These are phyloP conservation scores for Penicillium sp. DNA, from an alignment of 2,329 filamentous ascomycete species.

Conservation along the genomic window DNA sequence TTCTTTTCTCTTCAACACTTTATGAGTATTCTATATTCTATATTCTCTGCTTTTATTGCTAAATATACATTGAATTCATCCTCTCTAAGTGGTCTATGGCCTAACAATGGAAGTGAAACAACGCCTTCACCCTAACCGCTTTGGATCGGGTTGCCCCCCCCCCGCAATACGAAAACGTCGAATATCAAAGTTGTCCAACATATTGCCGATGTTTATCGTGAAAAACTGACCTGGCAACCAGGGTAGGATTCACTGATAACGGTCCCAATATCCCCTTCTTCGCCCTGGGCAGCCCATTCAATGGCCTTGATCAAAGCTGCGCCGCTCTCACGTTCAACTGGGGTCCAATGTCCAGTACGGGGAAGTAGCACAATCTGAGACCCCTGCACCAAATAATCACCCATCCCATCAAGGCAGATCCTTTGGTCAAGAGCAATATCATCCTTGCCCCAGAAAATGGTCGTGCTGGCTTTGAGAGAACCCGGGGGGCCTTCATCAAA, in stretches of 20 bases:
- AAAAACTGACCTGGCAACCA: conserved; percentile 30
- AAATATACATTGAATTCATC: background rate
- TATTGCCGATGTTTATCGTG: conserved; percentile 24
- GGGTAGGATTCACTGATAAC: conserved; percentile 34
- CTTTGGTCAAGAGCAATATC: conserved; percentile 52
- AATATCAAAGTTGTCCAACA: background rate
- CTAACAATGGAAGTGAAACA: background rate
- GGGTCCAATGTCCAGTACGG: conserved; percentile 54
- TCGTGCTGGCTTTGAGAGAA: conserved; percentile 51
- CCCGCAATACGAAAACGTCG: conserved; percentile 2
- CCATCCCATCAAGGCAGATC: conserved; percentile 53
- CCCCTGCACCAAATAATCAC: conserved; percentile 49
- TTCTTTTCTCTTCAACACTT: background rate
- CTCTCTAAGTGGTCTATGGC: background rate
- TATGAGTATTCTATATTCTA: background rate
- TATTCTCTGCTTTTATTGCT: background rate
- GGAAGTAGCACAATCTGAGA: conserved; percentile 53
- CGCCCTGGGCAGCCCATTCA: conserved; percentile 40
- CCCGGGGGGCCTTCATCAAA: conserved; percentile 48
- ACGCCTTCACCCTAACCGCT: conserved; percentile 1
- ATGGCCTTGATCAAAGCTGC: conserved; percentile 43
- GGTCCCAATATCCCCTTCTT: conserved; percentile 35
- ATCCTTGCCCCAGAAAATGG: conserved; percentile 53
- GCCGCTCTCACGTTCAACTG: conserved; percentile 47
- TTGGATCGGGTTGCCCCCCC: background rate